Percentiles rank a stretch among this genome's conserved stretches.
Conservation (phyloP, 345 rosid species). For the Excoecaria agallocha region DNA sequence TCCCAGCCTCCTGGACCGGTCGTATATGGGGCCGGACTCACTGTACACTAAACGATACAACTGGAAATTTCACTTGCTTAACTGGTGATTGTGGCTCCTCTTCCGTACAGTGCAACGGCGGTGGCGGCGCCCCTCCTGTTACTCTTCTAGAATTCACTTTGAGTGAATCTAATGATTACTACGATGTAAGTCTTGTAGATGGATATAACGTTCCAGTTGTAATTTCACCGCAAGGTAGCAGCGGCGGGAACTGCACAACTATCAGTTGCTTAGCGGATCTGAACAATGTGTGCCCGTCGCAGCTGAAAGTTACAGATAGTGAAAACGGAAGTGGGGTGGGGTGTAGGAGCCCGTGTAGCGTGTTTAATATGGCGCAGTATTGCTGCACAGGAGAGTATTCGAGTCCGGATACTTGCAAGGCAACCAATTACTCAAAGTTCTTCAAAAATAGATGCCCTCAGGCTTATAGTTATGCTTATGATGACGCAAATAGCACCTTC, state of each 20-base stretch:
- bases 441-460: slow-evolving; percentile 2
- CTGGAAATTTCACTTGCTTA: not conserved
- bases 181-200: not conserved
- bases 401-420: not conserved
- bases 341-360: not conserved
- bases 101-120: not conserved
- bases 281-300: not conserved
- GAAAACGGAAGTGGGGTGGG: not conserved
- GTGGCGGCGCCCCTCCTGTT: not conserved
- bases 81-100: not conserved
- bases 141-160: not conserved
- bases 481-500: slow-evolving; percentile 11
- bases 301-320: not conserved
- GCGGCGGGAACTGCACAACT: not conserved
- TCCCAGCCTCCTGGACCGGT: not conserved
- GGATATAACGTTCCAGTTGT: not conserved
- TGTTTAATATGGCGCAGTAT: not conserved
- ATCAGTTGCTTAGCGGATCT: not conserved
- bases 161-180: not conserved
- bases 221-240: not conserved
- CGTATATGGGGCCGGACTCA: not conserved
- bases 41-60: not conserved
- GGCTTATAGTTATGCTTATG: slow-evolving; percentile 12
- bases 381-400: not conserved
- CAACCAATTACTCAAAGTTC: not conserved